Evolutionary conservation across 345 rosid species (phyloP).

Genomic region (Eucalyptus pauciflora): DNA sequence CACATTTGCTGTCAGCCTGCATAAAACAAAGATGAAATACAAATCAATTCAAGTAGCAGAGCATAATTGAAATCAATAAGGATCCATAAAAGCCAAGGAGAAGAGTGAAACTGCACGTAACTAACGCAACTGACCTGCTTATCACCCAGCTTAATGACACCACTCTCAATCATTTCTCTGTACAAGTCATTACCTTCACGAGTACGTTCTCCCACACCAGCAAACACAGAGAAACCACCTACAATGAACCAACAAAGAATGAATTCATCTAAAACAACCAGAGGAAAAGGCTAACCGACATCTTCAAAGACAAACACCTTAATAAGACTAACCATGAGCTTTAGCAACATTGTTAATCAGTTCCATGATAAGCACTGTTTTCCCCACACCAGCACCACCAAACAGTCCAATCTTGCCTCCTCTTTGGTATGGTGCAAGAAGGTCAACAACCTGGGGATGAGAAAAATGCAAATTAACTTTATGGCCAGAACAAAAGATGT

Average conservation of each 20-base stretch:
- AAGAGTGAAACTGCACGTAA: background rate
- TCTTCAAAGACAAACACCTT: background rate
- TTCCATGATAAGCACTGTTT: conserved; percentile 97
- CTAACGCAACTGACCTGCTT: conserved; percentile 62
- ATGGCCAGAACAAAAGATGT: background rate
- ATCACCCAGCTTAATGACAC: conserved; percentile 56
- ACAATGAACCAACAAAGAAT: background rate
- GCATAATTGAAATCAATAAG: background rate
- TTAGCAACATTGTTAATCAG: conserved; percentile 97
- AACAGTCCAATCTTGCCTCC: conserved; percentile 99
- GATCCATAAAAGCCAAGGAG: background rate
- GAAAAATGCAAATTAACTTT: background rate
- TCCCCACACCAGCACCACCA: conserved; percentile 99
- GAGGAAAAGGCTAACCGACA: background rate
- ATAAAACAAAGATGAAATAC: background rate
- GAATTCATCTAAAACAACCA: background rate
- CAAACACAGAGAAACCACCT: conserved; percentile 62
- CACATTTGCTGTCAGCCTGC: conserved; percentile 46
- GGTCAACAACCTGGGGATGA: conserved; percentile 71
- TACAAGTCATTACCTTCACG: conserved; percentile 70
- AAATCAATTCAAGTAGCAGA: background rate
- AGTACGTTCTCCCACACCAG: conserved; percentile 86
- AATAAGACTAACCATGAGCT: conserved; percentile 63
- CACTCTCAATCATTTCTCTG: conserved; percentile 52
- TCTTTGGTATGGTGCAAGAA: conserved; percentile 97